phyloP scores from a whole-genome alignment of 257 asterid species.

The Cordia subcordata region DNA sequence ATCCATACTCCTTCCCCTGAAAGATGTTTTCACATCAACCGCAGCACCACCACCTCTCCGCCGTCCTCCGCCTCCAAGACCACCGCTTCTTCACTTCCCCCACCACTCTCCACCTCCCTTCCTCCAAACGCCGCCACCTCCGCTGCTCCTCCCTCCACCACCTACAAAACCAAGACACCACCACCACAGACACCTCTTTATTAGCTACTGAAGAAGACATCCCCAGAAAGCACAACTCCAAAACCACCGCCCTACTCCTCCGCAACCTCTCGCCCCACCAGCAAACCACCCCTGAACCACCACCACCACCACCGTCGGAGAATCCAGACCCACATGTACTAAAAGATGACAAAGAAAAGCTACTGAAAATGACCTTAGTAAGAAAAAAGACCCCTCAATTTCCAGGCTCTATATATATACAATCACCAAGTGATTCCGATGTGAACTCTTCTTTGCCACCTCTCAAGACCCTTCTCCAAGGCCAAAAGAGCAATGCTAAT shows the following conservation, averaged over 20 bases:
- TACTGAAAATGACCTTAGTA: slow-evolving; percentile 50
- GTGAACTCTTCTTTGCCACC: slow-evolving; percentile 30
- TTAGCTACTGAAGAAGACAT: slow-evolving; percentile 17
- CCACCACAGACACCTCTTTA: slow-evolving; percentile 4
- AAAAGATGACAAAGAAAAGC: slow-evolving; percentile 45
- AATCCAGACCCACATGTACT: slow-evolving; percentile 22
- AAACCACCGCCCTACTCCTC: slow-evolving; percentile 57
- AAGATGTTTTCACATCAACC: slow-evolving; percentile 47
- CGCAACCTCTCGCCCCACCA: slow-evolving; percentile 49
- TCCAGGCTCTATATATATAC: slow-evolving; percentile 71
- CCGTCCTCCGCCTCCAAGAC: slow-evolving; percentile 26
- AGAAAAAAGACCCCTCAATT: slow-evolving; percentile 62
- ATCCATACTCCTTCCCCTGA: not conserved
- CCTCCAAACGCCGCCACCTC: slow-evolving; percentile 22
- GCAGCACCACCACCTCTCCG: slow-evolving; percentile 34
- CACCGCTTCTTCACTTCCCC: slow-evolving; percentile 22
- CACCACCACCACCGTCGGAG: slow-evolving; percentile 15
- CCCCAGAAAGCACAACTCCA: slow-evolving; percentile 72
- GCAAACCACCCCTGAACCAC: slow-evolving; percentile 18
- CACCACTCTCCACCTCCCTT: slow-evolving; percentile 20
- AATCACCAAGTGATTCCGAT: slow-evolving; percentile 20
- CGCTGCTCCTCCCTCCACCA: slow-evolving; percentile 29
- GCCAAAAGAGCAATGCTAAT: slow-evolving; percentile 11
- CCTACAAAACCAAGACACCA: slow-evolving; percentile 34
- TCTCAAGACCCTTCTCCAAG: slow-evolving; percentile 31